These are phyloP conservation scores for Paramecium pentaurelia DNA, from an alignment of 73 alveolate genomes.

Conservation along the genomic window DNA sequence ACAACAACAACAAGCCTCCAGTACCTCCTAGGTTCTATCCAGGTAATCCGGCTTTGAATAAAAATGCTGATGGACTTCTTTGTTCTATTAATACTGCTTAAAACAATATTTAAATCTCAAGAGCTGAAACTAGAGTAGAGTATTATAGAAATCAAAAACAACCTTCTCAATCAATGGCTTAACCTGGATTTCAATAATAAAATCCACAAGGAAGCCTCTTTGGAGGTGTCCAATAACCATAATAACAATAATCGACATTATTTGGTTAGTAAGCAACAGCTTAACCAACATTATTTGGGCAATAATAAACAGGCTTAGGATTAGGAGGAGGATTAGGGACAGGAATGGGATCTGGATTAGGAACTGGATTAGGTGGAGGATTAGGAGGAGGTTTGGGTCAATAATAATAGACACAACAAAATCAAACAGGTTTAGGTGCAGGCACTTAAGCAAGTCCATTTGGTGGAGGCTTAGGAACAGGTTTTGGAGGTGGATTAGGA, in stretches of 20 bases:
- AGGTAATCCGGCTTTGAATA: background rate
- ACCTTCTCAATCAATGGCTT: background rate
- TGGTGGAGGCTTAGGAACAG: background rate
- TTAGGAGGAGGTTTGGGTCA: background rate
- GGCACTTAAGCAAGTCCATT: background rate
- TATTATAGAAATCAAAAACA: background rate
- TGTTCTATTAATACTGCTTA: background rate
- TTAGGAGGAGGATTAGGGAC: background rate
- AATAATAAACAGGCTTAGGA: background rate
- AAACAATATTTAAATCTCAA: background rate
- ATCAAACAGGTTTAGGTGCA: background rate
- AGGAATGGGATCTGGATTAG: conserved; percentile 7
- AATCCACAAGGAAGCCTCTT: background rate
- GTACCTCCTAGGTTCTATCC: background rate
- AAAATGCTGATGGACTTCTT: background rate
- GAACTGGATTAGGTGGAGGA: conserved; percentile 37
- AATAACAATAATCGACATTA: background rate
- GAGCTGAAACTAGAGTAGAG: conserved; percentile 2
- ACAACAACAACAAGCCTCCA: background rate
- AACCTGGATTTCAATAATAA: background rate
- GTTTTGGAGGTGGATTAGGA: conserved; percentile 1
- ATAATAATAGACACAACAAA: background rate
- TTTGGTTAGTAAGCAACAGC: background rate
- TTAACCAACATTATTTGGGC: background rate
- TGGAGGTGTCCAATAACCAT: background rate